These are phyloP conservation scores for Botrytis byssoidea DNA, from an alignment of 2,329 filamentous ascomycete species.

Conservation along the genomic window DNA sequence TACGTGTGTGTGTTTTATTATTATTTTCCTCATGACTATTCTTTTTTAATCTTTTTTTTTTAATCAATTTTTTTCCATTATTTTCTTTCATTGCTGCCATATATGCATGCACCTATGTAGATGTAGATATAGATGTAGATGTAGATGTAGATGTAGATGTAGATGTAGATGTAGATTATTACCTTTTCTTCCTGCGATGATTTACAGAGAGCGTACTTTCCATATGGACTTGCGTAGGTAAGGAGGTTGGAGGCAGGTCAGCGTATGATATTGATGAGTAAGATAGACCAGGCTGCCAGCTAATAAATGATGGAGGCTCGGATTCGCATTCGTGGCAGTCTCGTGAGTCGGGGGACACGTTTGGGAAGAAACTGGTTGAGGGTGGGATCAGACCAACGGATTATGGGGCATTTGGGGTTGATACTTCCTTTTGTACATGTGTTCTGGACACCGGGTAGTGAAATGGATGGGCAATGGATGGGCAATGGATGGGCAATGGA, in stretches of 20 bases:
- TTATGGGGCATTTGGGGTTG: neutral
- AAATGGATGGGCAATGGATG: neutral
- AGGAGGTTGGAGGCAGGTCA: neutral
- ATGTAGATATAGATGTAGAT: neutral
- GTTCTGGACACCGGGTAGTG: conserved; percentile 1
- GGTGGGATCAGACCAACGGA: conserved; percentile 3
- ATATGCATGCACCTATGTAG: neutral
- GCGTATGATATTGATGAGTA: neutral
- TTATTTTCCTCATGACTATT: no score
- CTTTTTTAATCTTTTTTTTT: no score
- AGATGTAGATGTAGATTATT: neutral
- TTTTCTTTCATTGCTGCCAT: neutral
- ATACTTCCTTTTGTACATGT: neutral
- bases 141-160: no score
- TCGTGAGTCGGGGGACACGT: conserved; percentile 12
- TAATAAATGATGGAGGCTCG: neutral
- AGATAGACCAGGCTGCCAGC: neutral
- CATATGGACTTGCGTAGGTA: no score
- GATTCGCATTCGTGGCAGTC: conserved; percentile 14
- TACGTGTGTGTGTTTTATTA: neutral
- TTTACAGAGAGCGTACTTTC: neutral
- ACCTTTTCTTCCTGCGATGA: neutral
- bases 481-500: neutral
- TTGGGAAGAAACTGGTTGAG: neutral
- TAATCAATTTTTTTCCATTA: neutral